Conservation (phyloP, 164 flowering plant genomes). For the Macadamia tetraphylla region DNA sequence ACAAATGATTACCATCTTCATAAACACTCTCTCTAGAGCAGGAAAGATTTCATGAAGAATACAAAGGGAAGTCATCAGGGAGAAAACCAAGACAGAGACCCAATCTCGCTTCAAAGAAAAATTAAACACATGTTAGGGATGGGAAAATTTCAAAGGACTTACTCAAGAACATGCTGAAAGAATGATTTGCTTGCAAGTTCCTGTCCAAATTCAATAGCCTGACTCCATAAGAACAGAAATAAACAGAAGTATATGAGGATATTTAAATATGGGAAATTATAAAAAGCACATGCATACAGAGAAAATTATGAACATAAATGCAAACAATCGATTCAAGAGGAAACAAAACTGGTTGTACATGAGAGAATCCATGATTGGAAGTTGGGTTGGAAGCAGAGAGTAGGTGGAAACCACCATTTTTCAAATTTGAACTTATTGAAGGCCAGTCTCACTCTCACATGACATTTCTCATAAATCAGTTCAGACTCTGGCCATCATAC, state of each 20-base stretch:
- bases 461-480: too few species aligned
- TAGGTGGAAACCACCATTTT: not conserved
- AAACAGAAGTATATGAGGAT: not conserved
- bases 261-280: too few species aligned
- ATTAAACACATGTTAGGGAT: not conserved
- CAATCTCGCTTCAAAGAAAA: slow-evolving; percentile 10
- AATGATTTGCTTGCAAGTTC: slow-evolving; percentile 62
- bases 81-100: not conserved
- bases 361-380: too few species aligned
- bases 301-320: too few species aligned
- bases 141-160: slow-evolving; percentile 22
- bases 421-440: not conserved
- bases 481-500: not conserved
- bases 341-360: not conserved
- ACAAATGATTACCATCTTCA: slow-evolving; percentile 80
- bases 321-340: not conserved
- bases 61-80: slow-evolving; percentile 2
- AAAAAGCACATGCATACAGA: too few species aligned
- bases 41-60: slow-evolving; percentile 2
- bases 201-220: slow-evolving; percentile 74
- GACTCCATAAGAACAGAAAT: slow-evolving; percentile 12
- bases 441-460: not conserved
- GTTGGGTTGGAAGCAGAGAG: too few species aligned
- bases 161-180: slow-evolving; percentile 59
- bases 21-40: slow-evolving; percentile 58